phyloP scores from a whole-genome alignment of 208 protist genomes.

The Vickermania spadyakhi region DNA sequence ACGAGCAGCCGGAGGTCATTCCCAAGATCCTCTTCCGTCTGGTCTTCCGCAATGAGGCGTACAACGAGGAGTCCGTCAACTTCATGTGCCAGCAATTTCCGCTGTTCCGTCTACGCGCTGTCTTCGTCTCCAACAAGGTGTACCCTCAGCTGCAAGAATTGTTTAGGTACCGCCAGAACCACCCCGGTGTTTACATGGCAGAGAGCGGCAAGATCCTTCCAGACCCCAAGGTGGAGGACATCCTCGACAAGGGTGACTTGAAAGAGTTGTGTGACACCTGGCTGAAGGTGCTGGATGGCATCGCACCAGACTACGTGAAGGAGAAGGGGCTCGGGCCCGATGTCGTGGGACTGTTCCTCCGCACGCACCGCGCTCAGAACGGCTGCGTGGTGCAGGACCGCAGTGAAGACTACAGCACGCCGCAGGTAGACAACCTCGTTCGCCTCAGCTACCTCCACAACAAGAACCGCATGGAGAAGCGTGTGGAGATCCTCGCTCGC shows the following conservation, averaged over 20 bases:
- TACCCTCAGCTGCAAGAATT: conserved; percentile 24
- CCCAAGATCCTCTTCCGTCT: conserved; percentile 57
- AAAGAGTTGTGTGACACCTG: conserved; percentile 30
- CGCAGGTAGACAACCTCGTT: conserved; percentile 30
- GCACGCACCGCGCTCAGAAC: conserved; percentile 23
- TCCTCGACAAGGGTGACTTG: conserved; percentile 5
- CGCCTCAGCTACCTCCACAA: conserved; percentile 38
- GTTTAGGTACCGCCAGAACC: conserved; percentile 7
- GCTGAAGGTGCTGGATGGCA: conserved; percentile 35
- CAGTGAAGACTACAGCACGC: conserved; percentile 11
- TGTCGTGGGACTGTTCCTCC: conserved; percentile 28
- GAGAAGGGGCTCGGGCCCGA: conserved; percentile 19
- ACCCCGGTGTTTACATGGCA: conserved; percentile 10
- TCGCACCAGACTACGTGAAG: conserved; percentile 28
- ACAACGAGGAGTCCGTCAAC: conserved; percentile 15
- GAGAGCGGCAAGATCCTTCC: conserved; percentile 7
- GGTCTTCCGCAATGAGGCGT: conserved; percentile 75
- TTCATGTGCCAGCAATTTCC: conserved; percentile 28
- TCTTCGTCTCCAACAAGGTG: conserved; percentile 50
- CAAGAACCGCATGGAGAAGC: conserved; percentile 27
- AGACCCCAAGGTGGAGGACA: conserved; percentile 14
- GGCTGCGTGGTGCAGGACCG: conserved; percentile 23
- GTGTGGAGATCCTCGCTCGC: conserved; percentile 40
- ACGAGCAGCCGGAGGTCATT: background rate
- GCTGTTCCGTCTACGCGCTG: conserved; percentile 57